Evolutionary conservation across 1,139 yeast genomes (phyloP).

Genomic region (Torulaspora pretoriensis): DNA sequence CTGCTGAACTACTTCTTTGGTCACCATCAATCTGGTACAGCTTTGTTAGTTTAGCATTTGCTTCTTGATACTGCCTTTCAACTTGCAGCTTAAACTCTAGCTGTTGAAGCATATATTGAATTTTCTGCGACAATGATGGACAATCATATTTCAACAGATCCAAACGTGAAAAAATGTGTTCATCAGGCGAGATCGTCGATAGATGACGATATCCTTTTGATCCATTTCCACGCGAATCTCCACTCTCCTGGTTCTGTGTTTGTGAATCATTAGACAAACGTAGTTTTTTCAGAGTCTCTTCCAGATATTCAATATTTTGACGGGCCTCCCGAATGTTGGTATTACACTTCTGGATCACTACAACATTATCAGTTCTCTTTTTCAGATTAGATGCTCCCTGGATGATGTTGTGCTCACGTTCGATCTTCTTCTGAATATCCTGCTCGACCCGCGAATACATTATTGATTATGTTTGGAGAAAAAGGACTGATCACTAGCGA

Average conservation of each 20-base stretch:
- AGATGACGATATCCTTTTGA: conserved; percentile 27
- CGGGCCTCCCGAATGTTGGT: conserved; percentile 88
- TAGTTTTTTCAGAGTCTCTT: conserved; percentile 68
- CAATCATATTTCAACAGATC: conserved; percentile 90
- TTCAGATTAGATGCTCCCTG: conserved; percentile 81
- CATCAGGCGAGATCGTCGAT: conserved; percentile 33
- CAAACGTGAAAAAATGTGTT: conserved; percentile 48
- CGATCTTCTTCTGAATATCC: conserved; percentile 78
- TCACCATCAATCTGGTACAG: conserved; percentile 90
- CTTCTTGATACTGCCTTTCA: conserved; percentile 88
- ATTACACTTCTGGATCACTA: conserved; percentile 87
- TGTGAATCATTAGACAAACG: conserved; percentile 39
- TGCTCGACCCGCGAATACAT: conserved; percentile 33
- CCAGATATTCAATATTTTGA: conserved; percentile 81
- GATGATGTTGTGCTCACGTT: conserved; percentile 80
- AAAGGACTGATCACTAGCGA: neutral
- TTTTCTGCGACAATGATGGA: conserved; percentile 91
- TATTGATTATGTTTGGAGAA: neutral
- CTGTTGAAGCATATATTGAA: conserved; percentile 92
- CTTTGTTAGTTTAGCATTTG: conserved; percentile 82
- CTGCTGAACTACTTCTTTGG: conserved; percentile 76
- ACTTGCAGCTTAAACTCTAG: conserved; percentile 89
- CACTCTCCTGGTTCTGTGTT: conserved; percentile 5
- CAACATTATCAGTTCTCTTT: conserved; percentile 69
- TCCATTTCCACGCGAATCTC: conserved; percentile 3